A percentile compares a stretch with the other conserved stretches of the same genome.
Evolutionary conservation across 306 rosid genomes (phyloP).

Genomic region (Herpetospermum pedunculosum): DNA sequence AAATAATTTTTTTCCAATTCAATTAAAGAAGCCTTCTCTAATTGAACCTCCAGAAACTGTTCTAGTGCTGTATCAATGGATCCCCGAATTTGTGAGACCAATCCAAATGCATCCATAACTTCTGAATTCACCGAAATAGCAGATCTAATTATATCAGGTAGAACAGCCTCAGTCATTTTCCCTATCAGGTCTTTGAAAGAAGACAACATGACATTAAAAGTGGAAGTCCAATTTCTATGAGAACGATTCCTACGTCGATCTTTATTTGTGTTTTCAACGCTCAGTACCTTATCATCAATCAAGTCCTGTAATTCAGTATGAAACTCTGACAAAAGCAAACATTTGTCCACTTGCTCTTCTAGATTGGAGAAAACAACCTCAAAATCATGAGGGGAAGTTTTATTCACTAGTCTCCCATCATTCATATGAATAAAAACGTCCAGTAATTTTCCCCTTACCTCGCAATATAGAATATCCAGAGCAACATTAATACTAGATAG

Average conservation of each 20-base stretch:
- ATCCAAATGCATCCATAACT: constrained; percentile 87
- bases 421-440: constrained; percentile 29
- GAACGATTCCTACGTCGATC: constrained; percentile 26
- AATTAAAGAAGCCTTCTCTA: constrained; percentile 62
- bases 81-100: constrained; percentile 81
- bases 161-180: constrained; percentile 76
- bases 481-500: constrained; percentile 44
- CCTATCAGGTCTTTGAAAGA: constrained; percentile 55
- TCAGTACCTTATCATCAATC: constrained; percentile 35
- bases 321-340: constrained; percentile 61
- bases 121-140: constrained; percentile 73
- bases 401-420: constrained; percentile 33
- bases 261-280: constrained; percentile 24
- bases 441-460: constrained; percentile 39
- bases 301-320: constrained; percentile 42
- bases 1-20: constrained; percentile 86
- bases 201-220: constrained; percentile 45
- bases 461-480: constrained; percentile 42
- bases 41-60: constrained; percentile 71
- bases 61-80: constrained; percentile 72
- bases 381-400: constrained; percentile 30
- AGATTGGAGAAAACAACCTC: constrained; percentile 48
- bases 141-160: constrained; percentile 63
- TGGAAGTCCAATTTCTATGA: constrained; percentile 66
- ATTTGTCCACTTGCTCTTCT: constrained; percentile 86